Evolutionary conservation across 116 monocot genomes (phyloP), one percentile per base, ranked within the genome.

Genomic region (Trichopus zeylanicus): DNA sequence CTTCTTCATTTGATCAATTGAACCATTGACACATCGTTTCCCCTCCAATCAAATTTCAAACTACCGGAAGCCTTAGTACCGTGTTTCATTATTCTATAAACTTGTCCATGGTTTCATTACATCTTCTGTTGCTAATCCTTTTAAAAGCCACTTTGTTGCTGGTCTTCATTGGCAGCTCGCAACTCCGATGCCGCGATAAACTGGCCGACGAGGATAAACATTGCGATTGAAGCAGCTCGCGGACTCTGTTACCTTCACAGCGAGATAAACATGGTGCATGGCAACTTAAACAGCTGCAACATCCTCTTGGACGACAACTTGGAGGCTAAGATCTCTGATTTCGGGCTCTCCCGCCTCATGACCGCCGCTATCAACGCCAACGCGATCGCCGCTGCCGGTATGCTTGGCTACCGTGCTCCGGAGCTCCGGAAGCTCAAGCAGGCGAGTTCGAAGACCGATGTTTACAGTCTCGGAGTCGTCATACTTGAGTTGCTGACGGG

Each of bases 391-490:
- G 69, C 91, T 0, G 97, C 91, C 1, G 82, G 75, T 5, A 84
- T 91, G 4, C 71, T 91, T 4, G 97, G 91, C 3, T 97, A 97
- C 76, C 75, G 97, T 16, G 87, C 97, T 1, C 97, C 97, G 6
- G 97, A 97, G 77, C 84, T 97, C 19, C 74, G 84, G 23, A 91
- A 97, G 80, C 67, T 81, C 37, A 90, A 87, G 79, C 91, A 87
- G 73, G 80, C 87, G 29, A 80, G 42, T 68, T 46, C 80, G 16
- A 98, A 91, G 78, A 85, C 91, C 7, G 91, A 91, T 57, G 77
- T 91, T 5, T 91, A 87, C 69, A 85, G 87, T 65, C 79, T 91
- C 13, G 91, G 91, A 1, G 77, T 91, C 34, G 62, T 91, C 26
- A 73, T 91, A 21, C 80, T 98, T 5, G 91, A 97, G 77, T 81